Base-by-base conservation (phyloP, 768 basidiomycete species). In the Tricholoma sp. region DNA sequence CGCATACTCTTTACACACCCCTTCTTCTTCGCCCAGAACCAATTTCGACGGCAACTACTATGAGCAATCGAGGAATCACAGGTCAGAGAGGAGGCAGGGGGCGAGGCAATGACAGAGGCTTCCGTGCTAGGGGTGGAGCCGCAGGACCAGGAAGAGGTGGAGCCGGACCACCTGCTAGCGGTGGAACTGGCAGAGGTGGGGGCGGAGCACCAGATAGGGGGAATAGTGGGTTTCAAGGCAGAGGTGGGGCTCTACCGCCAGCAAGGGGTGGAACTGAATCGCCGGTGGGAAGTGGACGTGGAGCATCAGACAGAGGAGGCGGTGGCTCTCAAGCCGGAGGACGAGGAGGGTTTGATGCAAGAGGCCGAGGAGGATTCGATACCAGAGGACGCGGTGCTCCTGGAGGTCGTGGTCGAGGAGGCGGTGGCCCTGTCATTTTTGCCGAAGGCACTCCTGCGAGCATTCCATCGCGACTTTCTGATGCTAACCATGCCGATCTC, bases 391-490 rank as follows among this genome's bases (percentile, higher is more conserved):
- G 69, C 7, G 24, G 44, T 54, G 64, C 54, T 24, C 53, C 64
- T 18, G 68, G 64, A 24, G 24, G 24, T 24, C 57, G 65, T 37
- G 65, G 69, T 28, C 65, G 66, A 15, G 45, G 54, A 15, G 45
- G 28, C 29, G 66, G 59, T 36, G 72, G 70, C 4, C 64, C 76
- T 18, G 59, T 70, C 15, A 77, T 81, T 41, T 80, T 73, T 56
- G 66, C 68, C 4, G 75, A 72, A 33, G 67, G 62, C 49, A 55
- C 63, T 11, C 74, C 72, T 34, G 68, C 72, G 6, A 68, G 59
- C 18, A 57, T 76, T 41, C 72, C 76, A 17, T 24, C 69, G 10
- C 72, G 74, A 12, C 70, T 80, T 7, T 53, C 69, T 15, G 65
- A 68, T 13, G 45, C 63, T 8, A 70, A 64, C 34, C 71, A 76